Conservation (phyloP, 1,284 basidiomycete species). For the Microbotryomycetes sp. region DNA sequence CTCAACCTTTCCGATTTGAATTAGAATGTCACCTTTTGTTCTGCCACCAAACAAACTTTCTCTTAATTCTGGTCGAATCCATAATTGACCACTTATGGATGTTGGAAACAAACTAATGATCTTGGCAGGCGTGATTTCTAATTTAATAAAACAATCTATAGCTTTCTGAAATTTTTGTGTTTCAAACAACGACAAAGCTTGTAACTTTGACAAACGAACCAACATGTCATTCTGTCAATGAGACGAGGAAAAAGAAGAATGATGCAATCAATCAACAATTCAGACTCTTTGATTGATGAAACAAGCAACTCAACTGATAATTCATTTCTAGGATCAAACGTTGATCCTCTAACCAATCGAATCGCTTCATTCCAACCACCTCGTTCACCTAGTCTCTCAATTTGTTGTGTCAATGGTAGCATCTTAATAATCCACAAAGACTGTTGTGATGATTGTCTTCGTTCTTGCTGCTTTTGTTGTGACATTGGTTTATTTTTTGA, state of each 20-base stretch:
- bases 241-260: too few species aligned
- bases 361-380: conserved; percentile 75
- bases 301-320: too few species aligned
- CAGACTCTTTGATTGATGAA: too few species aligned
- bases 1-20: conserved; percentile 40
- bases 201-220: conserved; percentile 46
- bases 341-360: conserved; percentile 52
- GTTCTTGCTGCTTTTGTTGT: too few species aligned
- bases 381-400: conserved; percentile 71
- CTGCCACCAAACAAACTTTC: conserved; percentile 75
- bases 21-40: conserved; percentile 7
- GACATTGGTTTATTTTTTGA: too few species aligned
- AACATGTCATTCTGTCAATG: neutral
- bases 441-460: too few species aligned
- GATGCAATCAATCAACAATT: too few species aligned
- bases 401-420: conserved; percentile 67
- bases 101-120: conserved; percentile 85
- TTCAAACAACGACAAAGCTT: conserved; percentile 71
- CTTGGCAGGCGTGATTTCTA: conserved; percentile 88
- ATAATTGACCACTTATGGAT: conserved; percentile 68
- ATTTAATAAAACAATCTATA: conserved; percentile 77
- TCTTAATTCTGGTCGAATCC: conserved; percentile 63
- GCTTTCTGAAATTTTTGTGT: conserved; percentile 63
- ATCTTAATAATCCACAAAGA: conserved; percentile 68
- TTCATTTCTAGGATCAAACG: conserved; percentile 4